Conservation (phyloP, 2,329 filamentous ascomycete genomes). For the Xylariaceae sp. region DNA sequence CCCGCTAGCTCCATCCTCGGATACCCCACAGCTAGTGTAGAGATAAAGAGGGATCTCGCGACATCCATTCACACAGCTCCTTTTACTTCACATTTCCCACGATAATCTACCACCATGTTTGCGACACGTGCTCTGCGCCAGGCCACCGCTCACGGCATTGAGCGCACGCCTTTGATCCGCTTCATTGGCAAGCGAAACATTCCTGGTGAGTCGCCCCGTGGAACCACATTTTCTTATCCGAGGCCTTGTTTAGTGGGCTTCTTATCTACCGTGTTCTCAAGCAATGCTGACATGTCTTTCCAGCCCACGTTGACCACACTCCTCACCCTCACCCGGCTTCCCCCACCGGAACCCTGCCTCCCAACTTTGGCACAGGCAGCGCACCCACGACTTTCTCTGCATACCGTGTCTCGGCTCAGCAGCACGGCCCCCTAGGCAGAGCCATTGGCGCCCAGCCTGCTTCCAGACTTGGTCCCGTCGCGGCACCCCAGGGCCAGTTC, state of each 20-base stretch:
- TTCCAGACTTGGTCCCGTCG: constrained; percentile 65
- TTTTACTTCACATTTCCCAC: constrained; percentile 6
- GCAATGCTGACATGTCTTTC: constrained; percentile 20
- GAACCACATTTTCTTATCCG: too few species aligned
- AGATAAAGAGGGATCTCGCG: not conserved
- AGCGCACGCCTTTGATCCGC: constrained; percentile 57
- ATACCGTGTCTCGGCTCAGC: constrained; percentile 73
- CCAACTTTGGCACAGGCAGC: constrained; percentile 41
- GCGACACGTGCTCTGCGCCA: constrained; percentile 53
- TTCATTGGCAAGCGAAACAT: constrained; percentile 57
- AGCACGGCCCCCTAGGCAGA: constrained; percentile 69
- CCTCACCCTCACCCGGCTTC: constrained; percentile 69
- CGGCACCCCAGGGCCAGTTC: constrained; percentile 65
- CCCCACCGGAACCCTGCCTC: constrained; percentile 58
- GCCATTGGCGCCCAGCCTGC: constrained; percentile 53
- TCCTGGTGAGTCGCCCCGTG: constrained; percentile 43
- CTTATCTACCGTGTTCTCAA: not conserved
- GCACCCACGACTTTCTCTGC: constrained; percentile 62
- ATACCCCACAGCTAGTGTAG: not conserved
- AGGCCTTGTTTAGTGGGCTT: not conserved
- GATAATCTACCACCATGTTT: constrained; percentile 42
- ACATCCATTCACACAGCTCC: not conserved
- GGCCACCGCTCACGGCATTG: constrained; percentile 52
- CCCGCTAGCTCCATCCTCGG: not conserved
- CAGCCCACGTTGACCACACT: constrained; percentile 67